Conservation (phyloP, 495 filamentous ascomycete species). For the Daldinia bambusicola region DNA sequence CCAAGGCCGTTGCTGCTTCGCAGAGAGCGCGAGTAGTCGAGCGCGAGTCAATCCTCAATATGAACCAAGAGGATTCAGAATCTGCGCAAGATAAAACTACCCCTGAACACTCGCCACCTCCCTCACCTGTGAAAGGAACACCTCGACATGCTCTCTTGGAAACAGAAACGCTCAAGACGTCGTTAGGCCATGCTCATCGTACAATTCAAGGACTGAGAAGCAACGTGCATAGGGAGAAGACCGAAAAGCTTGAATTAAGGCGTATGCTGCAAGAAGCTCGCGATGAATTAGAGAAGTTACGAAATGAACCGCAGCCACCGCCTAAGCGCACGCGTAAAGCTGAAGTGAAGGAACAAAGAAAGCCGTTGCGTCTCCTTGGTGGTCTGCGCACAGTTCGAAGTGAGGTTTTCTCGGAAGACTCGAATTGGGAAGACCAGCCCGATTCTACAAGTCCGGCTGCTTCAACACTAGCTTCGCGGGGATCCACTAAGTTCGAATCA, state of each 20-base stretch:
- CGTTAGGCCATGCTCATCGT: slow-evolving; percentile 90
- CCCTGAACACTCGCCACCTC: slow-evolving; percentile 89
- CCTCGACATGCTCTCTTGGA: slow-evolving; percentile 90
- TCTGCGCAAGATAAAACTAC: slow-evolving; percentile 74
- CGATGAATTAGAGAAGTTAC: slow-evolving; percentile 86
- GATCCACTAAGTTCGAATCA: slow-evolving; percentile 41
- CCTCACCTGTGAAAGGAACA: slow-evolving; percentile 88
- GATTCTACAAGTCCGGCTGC: slow-evolving; percentile 50
- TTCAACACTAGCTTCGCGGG: slow-evolving; percentile 47
- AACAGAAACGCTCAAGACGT: slow-evolving; percentile 92
- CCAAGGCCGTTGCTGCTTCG: slow-evolving; percentile 74
- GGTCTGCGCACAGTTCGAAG: slow-evolving; percentile 77
- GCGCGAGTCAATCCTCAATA: slow-evolving; percentile 65
- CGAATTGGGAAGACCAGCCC: slow-evolving; percentile 87
- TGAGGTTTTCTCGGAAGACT: slow-evolving; percentile 77
- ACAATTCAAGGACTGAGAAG: slow-evolving; percentile 95
- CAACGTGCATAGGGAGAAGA: slow-evolving; percentile 96
- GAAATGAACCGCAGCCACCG: slow-evolving; percentile 66
- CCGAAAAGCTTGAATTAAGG: slow-evolving; percentile 94
- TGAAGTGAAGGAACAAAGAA: slow-evolving; percentile 78
- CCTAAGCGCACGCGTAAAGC: slow-evolving; percentile 74
- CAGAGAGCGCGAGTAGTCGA: slow-evolving; percentile 72
- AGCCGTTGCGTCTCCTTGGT: slow-evolving; percentile 79
- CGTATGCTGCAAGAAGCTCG: slow-evolving; percentile 95
- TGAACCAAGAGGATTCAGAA: slow-evolving; percentile 70